Base-by-base conservation (phyloP, 1,284 basidiomycete species). In the Bondarzewia mesenterica region DNA sequence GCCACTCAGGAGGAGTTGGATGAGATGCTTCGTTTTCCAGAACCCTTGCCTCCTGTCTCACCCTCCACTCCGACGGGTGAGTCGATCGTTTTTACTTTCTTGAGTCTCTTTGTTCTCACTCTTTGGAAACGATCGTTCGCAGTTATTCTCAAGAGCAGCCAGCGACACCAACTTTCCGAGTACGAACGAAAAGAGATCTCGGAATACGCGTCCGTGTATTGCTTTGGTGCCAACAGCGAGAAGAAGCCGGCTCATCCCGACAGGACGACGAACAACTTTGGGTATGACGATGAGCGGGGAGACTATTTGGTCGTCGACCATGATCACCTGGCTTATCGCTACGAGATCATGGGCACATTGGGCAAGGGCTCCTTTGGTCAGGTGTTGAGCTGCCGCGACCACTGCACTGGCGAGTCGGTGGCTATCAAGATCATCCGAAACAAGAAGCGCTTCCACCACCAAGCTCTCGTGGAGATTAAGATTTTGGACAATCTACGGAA, bases 371-470 rank as follows among this genome's bases (percentile, higher is more conserved):
- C 95, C 7, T 99, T 99, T 57, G 96, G 96, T 14, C 96, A 99
- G 63, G 96, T 99, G 14, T 69, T 99, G 20, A 88, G 93, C 62
- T 99, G 95, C 67, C 84, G 93, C 36, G 96, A 99, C 67, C 93
- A 99, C 67, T 87, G 85, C 63, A 93, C 93, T n/a, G 96, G 96
- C 12, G 80, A 91, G 57, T 94, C 91, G 26, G 92, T 98, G 15
- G 96, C 96, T 5, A 86, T 99, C 74, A 99, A 99, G 76, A 96
- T 99, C 57, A 99, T 99, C 58, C 83, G 96, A 35, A 99, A 99
- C 74, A 99, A 98, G 78, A 98, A 98, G 69, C 78, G 96, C 40
- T 99, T 99, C 76, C 95, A 99, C 64, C 91, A 97, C 60, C 96
- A 99, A 67, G 96, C 96, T 4, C 69, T 99, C 29, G 95, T 99